Evolutionary conservation across 495 filamentous ascomycete species (phyloP), one percentile per base, ranked within the genome.

Genomic region (Aspergillus campestris): DNA sequence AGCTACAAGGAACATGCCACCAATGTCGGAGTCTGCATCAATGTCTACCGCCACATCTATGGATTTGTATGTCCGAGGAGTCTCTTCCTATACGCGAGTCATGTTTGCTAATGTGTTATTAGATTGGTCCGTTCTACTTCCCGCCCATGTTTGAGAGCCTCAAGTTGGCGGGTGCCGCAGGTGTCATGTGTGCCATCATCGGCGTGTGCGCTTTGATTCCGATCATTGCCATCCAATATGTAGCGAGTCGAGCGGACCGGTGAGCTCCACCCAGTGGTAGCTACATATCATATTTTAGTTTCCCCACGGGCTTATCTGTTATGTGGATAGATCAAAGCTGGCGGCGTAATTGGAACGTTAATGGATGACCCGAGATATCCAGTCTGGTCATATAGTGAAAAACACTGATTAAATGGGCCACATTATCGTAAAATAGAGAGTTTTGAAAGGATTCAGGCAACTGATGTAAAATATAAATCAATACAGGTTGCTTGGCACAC

Each of bases 61-160:
- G 64, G 64, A 34, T 67, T 60, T 52, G 57, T 64, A 51, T 55
- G 59, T 40, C 9, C 5, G 11, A 8, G 40, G 2, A 7, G 8
- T 42, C 6, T 9, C 31, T 28, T 3, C 8, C 9, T 5, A 24
- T 8, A 8, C 29, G 46, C 31, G 18, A 24, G 18, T 4, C 18
- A 24, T 24, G 18, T 2, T 1, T 24, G 18, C 18, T 24, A 24
- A 24, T 24, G 18, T 24, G 18, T 24, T 24, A 24, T 3, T 50
- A 63, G 59, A 52, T 61, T 31, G 64, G 61, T 4, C 56, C 60
- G 0, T 67, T 67, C 38, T 65, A 61, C 38, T 65, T 67, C 34
- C 58, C 60, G 0, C 18, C 41, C 18, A 65, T 65, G 61, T 65
- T 67, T 15, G 39, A 60, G 11, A 43, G 58, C 0, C 24, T 63